Conservation (phyloP, 129 eudicot genomes). For the Mikania micrantha region DNA sequence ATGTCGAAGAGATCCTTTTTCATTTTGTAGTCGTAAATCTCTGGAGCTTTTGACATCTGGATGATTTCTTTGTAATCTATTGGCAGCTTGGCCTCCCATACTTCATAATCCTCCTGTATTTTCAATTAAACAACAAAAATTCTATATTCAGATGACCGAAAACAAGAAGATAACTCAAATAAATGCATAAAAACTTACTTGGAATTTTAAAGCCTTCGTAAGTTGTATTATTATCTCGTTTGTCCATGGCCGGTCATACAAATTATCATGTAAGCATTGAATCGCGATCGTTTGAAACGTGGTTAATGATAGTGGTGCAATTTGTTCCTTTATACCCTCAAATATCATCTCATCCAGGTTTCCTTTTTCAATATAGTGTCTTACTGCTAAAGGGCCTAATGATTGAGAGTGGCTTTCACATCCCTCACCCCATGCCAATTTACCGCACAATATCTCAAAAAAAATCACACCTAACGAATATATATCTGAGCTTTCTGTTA, state of each 20-base stretch:
- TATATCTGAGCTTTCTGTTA: not conserved
- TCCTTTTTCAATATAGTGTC: not conserved
- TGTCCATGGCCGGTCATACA: not conserved
- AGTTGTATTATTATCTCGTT: not conserved
- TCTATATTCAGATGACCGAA: not conserved
- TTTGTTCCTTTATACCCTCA: not conserved
- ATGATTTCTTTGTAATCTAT: no score
- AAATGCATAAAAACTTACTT: not conserved
- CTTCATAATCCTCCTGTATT: no score
- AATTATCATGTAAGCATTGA: not conserved
- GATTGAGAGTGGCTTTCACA: not conserved
- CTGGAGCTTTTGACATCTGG: no score
- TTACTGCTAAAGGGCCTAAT: not conserved
- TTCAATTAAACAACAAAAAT: no score
- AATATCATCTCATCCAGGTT: not conserved
- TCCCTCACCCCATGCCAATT: not conserved
- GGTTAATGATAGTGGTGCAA: not conserved
- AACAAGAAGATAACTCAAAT: not conserved
- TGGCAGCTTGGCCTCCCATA: no score
- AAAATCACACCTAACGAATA: conserved; percentile 3
- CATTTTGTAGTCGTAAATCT: no score
- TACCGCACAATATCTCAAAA: not conserved
- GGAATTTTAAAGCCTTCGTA: not conserved
- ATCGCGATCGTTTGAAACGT: not conserved
- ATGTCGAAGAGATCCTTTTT: no score